Conservation (phyloP, 2,329 filamentous ascomycete genomes). For the Monosporascus sp. region DNA sequence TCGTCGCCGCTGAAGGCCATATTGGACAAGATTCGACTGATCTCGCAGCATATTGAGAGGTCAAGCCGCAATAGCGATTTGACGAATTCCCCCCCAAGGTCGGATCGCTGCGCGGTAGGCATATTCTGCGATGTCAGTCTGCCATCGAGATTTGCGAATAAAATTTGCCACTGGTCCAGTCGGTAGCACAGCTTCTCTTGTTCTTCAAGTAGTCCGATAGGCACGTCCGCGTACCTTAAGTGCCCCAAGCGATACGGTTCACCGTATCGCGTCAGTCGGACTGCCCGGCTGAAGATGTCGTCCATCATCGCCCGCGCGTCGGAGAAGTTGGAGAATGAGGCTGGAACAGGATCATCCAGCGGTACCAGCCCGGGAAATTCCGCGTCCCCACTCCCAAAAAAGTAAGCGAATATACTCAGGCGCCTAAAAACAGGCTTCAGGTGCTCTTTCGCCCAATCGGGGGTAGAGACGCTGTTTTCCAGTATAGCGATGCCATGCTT, state of each 20-base stretch:
- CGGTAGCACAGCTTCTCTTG: constrained; percentile 15
- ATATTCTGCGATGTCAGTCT: background rate
- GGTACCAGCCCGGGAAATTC: constrained; percentile 20
- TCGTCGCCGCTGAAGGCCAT: constrained; percentile 26
- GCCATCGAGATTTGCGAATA: constrained; percentile 17
- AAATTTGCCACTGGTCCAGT: constrained; percentile 24
- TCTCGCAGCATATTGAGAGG: constrained; percentile 27
- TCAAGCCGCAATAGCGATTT: background rate
- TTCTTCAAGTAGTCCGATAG: constrained; percentile 14
- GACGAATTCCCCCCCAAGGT: background rate
- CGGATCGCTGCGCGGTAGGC: constrained; percentile 2
- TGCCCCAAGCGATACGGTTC: constrained; percentile 23
- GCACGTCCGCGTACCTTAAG: constrained; percentile 7
- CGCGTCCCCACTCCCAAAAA: constrained; percentile 26
- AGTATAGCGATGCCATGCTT: constrained; percentile 34
- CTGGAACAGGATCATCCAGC: constrained; percentile 17
- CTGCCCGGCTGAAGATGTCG: constrained; percentile 19
- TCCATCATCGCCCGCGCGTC: constrained; percentile 28
- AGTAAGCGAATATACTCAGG: constrained; percentile 34
- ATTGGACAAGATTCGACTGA: constrained; percentile 29
- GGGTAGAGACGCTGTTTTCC: constrained; percentile 17
- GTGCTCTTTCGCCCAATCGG: constrained; percentile 26
- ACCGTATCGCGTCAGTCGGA: constrained; percentile 25
- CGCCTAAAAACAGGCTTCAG: constrained; percentile 33
- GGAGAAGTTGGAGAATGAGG: constrained; percentile 13